Evolutionary conservation across 2,329 filamentous ascomycete genomes (phyloP).

Genomic region (Sordariomycetes sp.): DNA sequence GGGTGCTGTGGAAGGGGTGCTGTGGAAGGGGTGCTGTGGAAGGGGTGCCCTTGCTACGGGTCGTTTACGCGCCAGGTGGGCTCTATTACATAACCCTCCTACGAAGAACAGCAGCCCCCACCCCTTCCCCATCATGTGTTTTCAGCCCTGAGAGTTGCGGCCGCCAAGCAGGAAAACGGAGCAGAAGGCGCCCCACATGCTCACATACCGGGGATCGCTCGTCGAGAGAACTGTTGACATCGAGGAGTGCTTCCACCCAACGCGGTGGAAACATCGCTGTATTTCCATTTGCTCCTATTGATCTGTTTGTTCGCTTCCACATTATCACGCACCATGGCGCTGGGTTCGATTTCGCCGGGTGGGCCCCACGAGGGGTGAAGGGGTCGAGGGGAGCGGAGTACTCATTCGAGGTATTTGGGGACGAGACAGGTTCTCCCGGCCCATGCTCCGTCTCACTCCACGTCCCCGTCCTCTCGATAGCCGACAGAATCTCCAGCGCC

Average conservation of each 20-base stretch:
- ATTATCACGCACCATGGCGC: not conserved
- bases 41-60: too few species aligned
- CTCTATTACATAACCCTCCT: not conserved
- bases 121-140: not conserved
- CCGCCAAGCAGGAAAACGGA: not conserved
- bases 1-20: too few species aligned
- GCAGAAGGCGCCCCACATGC: not conserved
- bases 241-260: not conserved
- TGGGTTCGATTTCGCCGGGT: not conserved
- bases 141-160: not conserved
- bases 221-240: not conserved
- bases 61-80: not conserved
- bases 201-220: not conserved
- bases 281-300: not conserved
- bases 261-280: not conserved
- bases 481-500: too few species aligned
- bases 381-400: too few species aligned
- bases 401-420: too few species aligned
- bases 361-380: not conserved
- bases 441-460: too few species aligned
- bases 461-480: too few species aligned
- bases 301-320: not conserved
- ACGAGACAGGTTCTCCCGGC: too few species aligned
- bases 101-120: not conserved
- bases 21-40: too few species aligned